phyloP scores from a whole-genome alignment of 305 asterid genomes.

The Stenogyne calaminthoides region DNA sequence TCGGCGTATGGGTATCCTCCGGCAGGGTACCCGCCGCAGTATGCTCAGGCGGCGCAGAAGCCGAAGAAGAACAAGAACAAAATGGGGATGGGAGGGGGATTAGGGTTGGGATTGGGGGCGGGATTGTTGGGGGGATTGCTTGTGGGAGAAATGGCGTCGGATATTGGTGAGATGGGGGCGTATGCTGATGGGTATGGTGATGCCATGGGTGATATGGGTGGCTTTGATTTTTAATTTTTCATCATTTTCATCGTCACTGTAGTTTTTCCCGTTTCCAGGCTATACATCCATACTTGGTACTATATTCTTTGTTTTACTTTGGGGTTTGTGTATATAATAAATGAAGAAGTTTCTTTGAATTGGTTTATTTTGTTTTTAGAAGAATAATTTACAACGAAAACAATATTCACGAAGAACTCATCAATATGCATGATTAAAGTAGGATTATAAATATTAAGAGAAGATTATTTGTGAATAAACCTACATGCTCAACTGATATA shows the following conservation, averaged over 20 bases:
- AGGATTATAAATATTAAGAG: too few relatives aligned
- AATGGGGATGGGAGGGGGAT: slow-evolving; percentile 56
- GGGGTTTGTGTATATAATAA: neutral
- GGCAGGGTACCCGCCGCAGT: slow-evolving; percentile 22
- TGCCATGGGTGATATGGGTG: slow-evolving; percentile 61
- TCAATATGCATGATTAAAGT: too few relatives aligned
- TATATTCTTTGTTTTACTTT: neutral
- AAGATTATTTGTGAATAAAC: too few relatives aligned
- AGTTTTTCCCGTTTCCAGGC: neutral
- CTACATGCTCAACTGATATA: too few relatives aligned
- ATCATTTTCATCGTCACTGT: too few relatives aligned
- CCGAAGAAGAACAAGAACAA: slow-evolving; percentile 45
- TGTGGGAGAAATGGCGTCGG: slow-evolving; percentile 68
- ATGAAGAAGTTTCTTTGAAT: neutral
- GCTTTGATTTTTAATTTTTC: slow-evolving; percentile 39
- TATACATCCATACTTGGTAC: neutral
- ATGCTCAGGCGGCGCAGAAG: slow-evolving; percentile 41
- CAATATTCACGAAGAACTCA: too few relatives aligned
- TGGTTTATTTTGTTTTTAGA: too few relatives aligned
- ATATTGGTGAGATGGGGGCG: slow-evolving; percentile 56
- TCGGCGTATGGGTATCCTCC: slow-evolving; percentile 37
- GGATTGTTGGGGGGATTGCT: slow-evolving; percentile 91
- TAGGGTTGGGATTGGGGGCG: slow-evolving; percentile 78
- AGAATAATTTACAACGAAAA: too few relatives aligned
- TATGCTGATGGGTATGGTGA: slow-evolving; percentile 72